Conservation (phyloP, 106 monocot genomes). For the Phalaenopsis equestris region DNA sequence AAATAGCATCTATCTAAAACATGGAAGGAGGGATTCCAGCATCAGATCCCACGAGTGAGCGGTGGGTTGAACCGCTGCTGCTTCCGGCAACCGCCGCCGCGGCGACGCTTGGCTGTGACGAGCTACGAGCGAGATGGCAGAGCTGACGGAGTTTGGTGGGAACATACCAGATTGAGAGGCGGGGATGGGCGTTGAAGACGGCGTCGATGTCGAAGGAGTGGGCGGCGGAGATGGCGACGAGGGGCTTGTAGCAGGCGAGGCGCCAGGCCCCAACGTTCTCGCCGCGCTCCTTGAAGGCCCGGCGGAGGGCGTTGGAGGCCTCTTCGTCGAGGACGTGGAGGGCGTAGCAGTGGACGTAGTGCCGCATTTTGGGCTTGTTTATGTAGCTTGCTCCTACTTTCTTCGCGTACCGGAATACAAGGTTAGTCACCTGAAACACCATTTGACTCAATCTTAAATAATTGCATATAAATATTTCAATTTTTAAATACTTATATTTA, state of each 20-base stretch:
- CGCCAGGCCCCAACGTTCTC: slow-evolving; percentile 94
- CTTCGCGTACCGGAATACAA: slow-evolving; percentile 93
- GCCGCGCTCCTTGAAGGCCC: slow-evolving; percentile 73
- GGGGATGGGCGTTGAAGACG: slow-evolving; percentile 76
- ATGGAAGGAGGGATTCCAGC: neutral
- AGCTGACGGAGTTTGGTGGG: slow-evolving; percentile 96
- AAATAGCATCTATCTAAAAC: neutral
- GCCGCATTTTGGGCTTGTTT: slow-evolving; percentile 99
- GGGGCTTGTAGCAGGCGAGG: slow-evolving; percentile 84
- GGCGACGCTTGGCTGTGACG: neutral
- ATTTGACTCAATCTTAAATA: neutral
- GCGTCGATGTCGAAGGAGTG: slow-evolving; percentile 91
- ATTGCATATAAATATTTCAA: too few relatives aligned
- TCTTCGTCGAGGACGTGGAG: slow-evolving; percentile 91
- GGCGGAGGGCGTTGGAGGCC: slow-evolving; percentile 61
- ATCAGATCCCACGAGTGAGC: too few relatives aligned
- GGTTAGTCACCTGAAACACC: slow-evolving; percentile 76
- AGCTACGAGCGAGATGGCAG: slow-evolving; percentile 74
- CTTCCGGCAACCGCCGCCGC: neutral
- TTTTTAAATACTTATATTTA: too few relatives aligned
- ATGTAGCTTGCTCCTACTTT: slow-evolving; percentile 89
- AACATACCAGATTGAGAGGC: slow-evolving; percentile 91
- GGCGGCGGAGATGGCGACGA: slow-evolving; percentile 70
- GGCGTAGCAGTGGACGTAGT: slow-evolving; percentile 99
- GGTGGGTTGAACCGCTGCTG: neutral